These are phyloP conservation scores for Vanilla planifolia DNA, from an alignment of 106 monocot genomes.

Conservation along the genomic window DNA sequence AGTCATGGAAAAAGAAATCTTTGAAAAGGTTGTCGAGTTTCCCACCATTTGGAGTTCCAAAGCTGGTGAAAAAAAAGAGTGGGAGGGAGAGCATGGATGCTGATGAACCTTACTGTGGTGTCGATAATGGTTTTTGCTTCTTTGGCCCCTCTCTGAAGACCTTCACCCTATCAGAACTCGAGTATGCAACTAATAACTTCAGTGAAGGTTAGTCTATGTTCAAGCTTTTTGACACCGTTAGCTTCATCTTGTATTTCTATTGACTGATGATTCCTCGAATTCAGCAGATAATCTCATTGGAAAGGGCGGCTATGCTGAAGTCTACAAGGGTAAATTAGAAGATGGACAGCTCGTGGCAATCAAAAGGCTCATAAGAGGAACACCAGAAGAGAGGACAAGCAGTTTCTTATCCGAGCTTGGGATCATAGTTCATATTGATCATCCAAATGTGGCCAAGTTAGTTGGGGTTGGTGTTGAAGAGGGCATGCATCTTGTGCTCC, in stretches of 20 bases:
- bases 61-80: constrained; percentile 27
- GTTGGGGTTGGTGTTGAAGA: constrained; percentile 63
- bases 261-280: neutral
- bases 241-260: too few relatives aligned
- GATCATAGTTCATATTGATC: constrained; percentile 47
- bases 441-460: constrained; percentile 61
- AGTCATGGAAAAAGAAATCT: constrained; percentile 37
- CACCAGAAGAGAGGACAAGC: constrained; percentile 30
- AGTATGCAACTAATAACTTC: constrained; percentile 60
- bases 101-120: neutral
- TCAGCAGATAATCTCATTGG: constrained; percentile 59
- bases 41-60: constrained; percentile 30
- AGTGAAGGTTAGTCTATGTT: constrained; percentile 27
- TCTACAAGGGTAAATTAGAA: constrained; percentile 45
- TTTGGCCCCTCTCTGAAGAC: constrained; percentile 46
- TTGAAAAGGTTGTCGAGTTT: constrained; percentile 57
- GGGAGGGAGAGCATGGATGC: neutral
- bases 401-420: constrained; percentile 70
- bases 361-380: constrained; percentile 34
- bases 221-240: too few relatives aligned
- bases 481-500: constrained; percentile 61
- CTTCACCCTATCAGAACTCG: constrained; percentile 50
- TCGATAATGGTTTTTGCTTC: constrained; percentile 12
- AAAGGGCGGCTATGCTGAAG: constrained; percentile 64
- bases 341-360: constrained; percentile 51